Conservation (phyloP, 2,329 filamentous ascomycete genomes). For the Hypoxylon sp. region DNA sequence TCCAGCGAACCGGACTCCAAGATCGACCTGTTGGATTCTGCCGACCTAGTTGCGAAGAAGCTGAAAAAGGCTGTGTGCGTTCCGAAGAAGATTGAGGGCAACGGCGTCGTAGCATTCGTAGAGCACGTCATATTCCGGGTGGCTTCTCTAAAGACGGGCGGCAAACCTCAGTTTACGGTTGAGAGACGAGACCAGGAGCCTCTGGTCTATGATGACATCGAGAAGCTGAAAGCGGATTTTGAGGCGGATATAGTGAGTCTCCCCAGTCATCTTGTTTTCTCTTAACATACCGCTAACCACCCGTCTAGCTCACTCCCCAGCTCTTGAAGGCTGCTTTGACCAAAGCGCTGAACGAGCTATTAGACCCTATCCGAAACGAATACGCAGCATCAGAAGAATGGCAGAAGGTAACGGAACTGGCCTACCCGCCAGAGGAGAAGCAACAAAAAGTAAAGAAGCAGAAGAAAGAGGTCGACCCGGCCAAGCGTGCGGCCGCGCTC, state of each 20-base stretch:
- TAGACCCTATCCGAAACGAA: conserved; percentile 78
- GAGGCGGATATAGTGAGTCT: conserved; percentile 72
- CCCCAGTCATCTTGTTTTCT: conserved; percentile 25
- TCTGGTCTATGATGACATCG: conserved; percentile 79
- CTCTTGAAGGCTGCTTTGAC: conserved; percentile 85
- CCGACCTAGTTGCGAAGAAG: conserved; percentile 81
- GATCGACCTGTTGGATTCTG: conserved; percentile 87
- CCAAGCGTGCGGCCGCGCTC: conserved; percentile 34
- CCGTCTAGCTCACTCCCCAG: conserved; percentile 76
- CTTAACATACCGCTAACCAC: conserved; percentile 29
- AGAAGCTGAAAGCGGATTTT: conserved; percentile 82
- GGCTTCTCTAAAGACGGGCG: conserved; percentile 63
- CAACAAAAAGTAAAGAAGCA: conserved; percentile 82
- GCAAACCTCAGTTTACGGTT: conserved; percentile 71
- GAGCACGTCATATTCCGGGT: conserved; percentile 87
- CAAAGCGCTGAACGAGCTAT: conserved; percentile 73
- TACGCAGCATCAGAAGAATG: conserved; percentile 78
- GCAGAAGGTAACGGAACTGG: conserved; percentile 78
- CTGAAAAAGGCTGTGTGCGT: conserved; percentile 83
- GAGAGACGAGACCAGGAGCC: conserved; percentile 74
- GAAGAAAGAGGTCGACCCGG: conserved; percentile 60
- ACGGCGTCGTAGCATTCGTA: conserved; percentile 85
- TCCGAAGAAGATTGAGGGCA: conserved; percentile 80
- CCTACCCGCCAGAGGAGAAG: conserved; percentile 77
- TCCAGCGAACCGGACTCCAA: conserved; percentile 70